These are phyloP conservation scores for Zymoseptoria passerinii DNA, from an alignment of 2,329 filamentous ascomycete genomes.

Conservation along the genomic window DNA sequence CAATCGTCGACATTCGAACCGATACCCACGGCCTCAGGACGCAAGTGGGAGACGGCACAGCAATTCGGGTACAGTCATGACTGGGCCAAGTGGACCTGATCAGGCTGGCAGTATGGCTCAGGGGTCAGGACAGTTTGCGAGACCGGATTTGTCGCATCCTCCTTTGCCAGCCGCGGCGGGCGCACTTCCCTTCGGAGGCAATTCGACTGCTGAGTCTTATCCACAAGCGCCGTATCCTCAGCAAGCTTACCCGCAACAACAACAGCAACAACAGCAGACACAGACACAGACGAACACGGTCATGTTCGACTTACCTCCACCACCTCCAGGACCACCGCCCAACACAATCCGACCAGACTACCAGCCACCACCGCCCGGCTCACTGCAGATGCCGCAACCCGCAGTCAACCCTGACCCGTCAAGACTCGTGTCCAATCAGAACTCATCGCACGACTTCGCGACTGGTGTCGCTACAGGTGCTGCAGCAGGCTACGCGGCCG, in stretches of 20 bases:
- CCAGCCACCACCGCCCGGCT: conserved; percentile 19
- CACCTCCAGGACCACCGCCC: conserved; percentile 30
- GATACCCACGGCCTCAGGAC: conserved; percentile 24
- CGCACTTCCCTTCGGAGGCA: conserved; percentile 10
- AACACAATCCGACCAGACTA: conserved; percentile 17
- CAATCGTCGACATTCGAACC: conserved; percentile 25
- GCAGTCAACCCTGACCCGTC: conserved; percentile 33
- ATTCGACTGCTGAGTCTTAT: not conserved
- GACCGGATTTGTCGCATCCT: conserved; percentile 25
- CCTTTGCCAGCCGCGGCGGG: conserved; percentile 29
- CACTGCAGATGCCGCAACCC: conserved; percentile 31
- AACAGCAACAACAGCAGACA: conserved; percentile 7
- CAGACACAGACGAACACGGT: conserved; percentile 11
- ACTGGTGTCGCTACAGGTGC: conserved; percentile 13
- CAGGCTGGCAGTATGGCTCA: conserved; percentile 29
- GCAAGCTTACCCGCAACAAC: conserved; percentile 5
- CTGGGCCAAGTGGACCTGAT: conserved; percentile 24
- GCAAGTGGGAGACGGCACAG: conserved; percentile 22
- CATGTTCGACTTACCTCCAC: conserved; percentile 19
- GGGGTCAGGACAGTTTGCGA: conserved; percentile 32
- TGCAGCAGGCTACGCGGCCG: conserved; percentile 20
- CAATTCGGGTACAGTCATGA: conserved; percentile 26
- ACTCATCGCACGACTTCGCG: conserved; percentile 9
- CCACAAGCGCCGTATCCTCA: not conserved
- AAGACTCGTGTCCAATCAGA: conserved; percentile 26